Percentiles rank a stretch among this genome's conserved stretches.
Evolutionary conservation across 768 basidiomycete species (phyloP).

Genomic region (Lactarius evosmus): DNA sequence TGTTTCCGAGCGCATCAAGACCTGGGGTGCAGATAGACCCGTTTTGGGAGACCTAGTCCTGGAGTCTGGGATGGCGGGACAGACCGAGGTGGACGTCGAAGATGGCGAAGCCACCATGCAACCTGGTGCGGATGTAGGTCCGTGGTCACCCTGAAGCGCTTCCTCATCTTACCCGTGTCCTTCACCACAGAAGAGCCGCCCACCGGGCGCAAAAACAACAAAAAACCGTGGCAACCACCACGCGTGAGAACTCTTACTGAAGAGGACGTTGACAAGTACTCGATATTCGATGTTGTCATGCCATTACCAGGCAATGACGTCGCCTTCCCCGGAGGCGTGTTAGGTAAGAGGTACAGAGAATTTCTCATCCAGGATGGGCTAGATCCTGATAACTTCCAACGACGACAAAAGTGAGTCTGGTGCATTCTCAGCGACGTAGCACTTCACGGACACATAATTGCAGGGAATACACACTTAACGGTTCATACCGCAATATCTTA

Average conservation of each 20-base stretch:
- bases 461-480: constrained; percentile 89
- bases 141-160: background rate
- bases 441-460: background rate
- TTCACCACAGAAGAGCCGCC: constrained; percentile 18
- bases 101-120: constrained; percentile 37
- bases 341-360: constrained; percentile 84
- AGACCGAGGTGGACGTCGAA: constrained; percentile 30
- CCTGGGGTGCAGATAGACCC: constrained; percentile 67
- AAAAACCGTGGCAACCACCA: constrained; percentile 59
- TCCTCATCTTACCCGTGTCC: background rate
- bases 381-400: constrained; percentile 83
- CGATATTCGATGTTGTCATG: constrained; percentile 94
- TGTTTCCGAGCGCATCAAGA: constrained; percentile 87
- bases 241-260: constrained; percentile 75
- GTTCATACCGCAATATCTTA: constrained; percentile 90
- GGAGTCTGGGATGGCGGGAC: constrained; percentile 41
- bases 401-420: constrained; percentile 77
- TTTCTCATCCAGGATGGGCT: constrained; percentile 84
- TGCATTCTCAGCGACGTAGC: background rate
- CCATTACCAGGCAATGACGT: constrained; percentile 96
- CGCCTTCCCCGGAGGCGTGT: constrained; percentile 80
- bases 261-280: constrained; percentile 75
- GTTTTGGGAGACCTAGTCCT: constrained; percentile 91
- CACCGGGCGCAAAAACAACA: constrained; percentile 32
- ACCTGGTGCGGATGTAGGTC: constrained; percentile 17